These are phyloP conservation scores for Alisma plantagoaquatica DNA, from an alignment of 106 monocot species.

Conservation along the genomic window DNA sequence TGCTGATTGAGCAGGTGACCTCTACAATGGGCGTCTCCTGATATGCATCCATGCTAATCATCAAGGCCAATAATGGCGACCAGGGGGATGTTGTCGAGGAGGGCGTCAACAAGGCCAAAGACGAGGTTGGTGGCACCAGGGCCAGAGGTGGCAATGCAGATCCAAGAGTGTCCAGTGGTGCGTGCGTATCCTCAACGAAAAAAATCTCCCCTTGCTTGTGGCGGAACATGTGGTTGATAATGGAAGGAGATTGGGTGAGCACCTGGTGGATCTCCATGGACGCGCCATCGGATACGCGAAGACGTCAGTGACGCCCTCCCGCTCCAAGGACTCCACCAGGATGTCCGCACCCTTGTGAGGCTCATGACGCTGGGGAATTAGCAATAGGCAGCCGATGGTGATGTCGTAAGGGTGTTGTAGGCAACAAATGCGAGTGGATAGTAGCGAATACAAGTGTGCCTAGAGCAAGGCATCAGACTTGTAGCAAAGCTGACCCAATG, in stretches of 20 bases:
- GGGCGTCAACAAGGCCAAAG: not conserved
- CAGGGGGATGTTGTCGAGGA: not conserved
- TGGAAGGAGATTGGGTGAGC: not conserved
- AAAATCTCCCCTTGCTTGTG: not conserved
- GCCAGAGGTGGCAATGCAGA: not conserved
- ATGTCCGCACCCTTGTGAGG: not conserved
- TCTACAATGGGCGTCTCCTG: not conserved
- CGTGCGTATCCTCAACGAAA: not conserved
- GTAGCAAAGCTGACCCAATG: not conserved
- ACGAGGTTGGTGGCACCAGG: not conserved
- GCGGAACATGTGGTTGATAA: not conserved
- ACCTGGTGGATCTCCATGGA: not conserved
- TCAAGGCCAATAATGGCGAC: not conserved
- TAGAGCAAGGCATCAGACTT: no score
- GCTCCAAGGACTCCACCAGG: not conserved
- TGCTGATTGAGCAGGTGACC: not conserved
- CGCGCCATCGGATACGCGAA: not conserved
- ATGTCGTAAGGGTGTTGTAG: not conserved
- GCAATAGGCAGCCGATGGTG: not conserved
- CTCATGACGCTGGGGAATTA: not conserved
- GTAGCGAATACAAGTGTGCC: not conserved
- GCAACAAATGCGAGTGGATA: not conserved
- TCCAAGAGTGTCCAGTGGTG: not conserved
- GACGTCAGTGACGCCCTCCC: not conserved
- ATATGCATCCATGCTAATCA: not conserved